Evolutionary conservation across 441 rosid genomes (phyloP).

Genomic region (Hura crepitans): DNA sequence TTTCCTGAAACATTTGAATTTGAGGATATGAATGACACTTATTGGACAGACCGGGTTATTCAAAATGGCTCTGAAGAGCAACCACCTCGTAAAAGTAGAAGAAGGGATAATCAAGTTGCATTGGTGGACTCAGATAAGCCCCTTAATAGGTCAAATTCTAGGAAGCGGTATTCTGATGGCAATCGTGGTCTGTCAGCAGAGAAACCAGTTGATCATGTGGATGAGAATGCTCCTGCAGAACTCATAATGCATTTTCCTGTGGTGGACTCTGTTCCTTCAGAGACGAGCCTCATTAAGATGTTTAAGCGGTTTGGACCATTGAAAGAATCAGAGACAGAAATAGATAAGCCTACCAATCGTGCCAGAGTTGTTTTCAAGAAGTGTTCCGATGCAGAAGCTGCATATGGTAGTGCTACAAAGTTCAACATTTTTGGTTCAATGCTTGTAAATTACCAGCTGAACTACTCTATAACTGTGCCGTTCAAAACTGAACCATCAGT

Average conservation of each 20-base stretch:
- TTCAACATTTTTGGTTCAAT: conserved; percentile 71
- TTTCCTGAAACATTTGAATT: conserved; percentile 75
- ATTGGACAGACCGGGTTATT: conserved; percentile 90
- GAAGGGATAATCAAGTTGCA: conserved; percentile 44
- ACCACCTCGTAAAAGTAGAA: conserved; percentile 41
- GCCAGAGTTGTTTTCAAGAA: conserved; percentile 88
- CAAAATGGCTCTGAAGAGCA: conserved; percentile 86
- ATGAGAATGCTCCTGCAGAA: conserved; percentile 82
- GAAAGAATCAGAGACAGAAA: conserved; percentile 71
- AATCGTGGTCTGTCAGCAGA: conserved; percentile 34
- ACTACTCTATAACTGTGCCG: conserved; percentile 53
- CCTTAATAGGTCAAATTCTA: conserved; percentile 48
- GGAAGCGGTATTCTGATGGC: conserved; percentile 54
- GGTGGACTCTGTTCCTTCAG: conserved; percentile 70
- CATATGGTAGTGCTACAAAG: conserved; percentile 72
- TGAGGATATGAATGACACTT: conserved; percentile 89
- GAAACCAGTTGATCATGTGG: conserved; percentile 50
- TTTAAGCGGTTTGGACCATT: conserved; percentile 81
- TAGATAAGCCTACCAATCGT: conserved; percentile 64
- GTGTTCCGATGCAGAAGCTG: conserved; percentile 74
- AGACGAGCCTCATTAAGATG: conserved; percentile 72
- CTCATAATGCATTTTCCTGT: conserved; percentile 74
- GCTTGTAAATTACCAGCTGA: conserved; percentile 79
- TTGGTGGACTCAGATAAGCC: conserved; percentile 52
- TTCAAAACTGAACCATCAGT: conserved; percentile 51